Conservation (phyloP, 305 asterid genomes). For the Fraxinus velutina region DNA sequence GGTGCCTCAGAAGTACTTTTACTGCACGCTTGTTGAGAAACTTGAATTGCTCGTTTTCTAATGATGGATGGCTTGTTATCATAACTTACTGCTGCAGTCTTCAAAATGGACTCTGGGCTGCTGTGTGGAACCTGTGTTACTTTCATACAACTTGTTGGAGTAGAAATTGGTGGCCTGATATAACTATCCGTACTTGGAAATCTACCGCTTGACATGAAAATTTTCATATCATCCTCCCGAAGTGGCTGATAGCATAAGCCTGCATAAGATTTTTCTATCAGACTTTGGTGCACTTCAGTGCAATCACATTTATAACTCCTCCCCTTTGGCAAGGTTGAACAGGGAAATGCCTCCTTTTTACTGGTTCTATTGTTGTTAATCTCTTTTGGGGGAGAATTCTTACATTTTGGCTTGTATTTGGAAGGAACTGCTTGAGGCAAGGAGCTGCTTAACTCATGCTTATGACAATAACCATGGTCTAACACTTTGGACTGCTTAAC, state of each 20-base stretch:
- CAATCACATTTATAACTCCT: conserved; percentile 1
- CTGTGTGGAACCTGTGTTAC: conserved; percentile 10
- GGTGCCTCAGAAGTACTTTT: neutral
- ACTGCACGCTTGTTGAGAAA: neutral
- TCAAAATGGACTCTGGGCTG: conserved; percentile 25
- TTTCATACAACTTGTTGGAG: neutral
- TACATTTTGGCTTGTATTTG: neutral
- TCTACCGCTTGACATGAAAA: conserved; percentile 27
- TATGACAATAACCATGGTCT: neutral
- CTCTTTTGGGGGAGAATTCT: neutral
- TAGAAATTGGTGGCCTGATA: conserved; percentile 13
- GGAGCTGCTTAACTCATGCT: neutral
- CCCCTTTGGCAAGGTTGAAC: conserved; percentile 2
- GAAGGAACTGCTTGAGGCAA: conserved; percentile 1
- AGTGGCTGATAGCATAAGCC: conserved; percentile 46
- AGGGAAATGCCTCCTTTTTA: neutral
- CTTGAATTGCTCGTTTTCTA: conserved; percentile 27
- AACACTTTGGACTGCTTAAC: neutral
- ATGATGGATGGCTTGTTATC: conserved; percentile 38
- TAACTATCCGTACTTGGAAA: conserved; percentile 32
- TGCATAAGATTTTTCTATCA: conserved; percentile 13
- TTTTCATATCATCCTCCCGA: conserved; percentile 18
- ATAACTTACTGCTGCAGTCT: conserved; percentile 34
- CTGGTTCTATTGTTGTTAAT: neutral
- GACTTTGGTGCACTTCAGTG: neutral